phyloP scores from a whole-genome alignment of 2,329 filamentous ascomycete genomes.

The Fusarium pseudoanthophilum region DNA sequence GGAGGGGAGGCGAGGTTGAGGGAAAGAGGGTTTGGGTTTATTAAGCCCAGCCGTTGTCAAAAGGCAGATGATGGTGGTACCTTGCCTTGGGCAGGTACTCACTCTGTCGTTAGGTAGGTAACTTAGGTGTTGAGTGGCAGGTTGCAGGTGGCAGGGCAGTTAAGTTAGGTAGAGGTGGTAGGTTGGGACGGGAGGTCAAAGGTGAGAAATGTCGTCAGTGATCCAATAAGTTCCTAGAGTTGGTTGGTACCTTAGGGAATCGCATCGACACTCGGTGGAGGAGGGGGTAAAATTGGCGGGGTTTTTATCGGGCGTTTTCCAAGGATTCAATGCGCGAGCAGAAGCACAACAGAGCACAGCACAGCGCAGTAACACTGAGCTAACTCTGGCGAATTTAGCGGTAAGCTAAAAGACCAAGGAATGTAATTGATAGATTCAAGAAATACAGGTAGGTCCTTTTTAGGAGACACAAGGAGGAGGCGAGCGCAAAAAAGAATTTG shows the following conservation, averaged over 20 bases:
- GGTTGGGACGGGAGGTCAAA: slow-evolving; percentile 15
- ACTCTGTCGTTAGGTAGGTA: background rate
- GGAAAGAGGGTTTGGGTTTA: slow-evolving; percentile 34
- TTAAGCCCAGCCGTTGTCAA: slow-evolving; percentile 26
- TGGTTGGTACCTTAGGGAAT: slow-evolving; percentile 23
- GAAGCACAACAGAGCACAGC: background rate
- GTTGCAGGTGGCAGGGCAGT: background rate
- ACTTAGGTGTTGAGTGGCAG: background rate
- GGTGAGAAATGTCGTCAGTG: slow-evolving; percentile 53
- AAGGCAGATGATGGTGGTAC: slow-evolving; percentile 5
- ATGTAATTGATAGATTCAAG: background rate
- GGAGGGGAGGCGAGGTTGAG: slow-evolving; percentile 15
- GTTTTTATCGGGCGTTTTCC: slow-evolving; percentile 43
- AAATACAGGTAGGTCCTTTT: background rate
- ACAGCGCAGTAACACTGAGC: background rate
- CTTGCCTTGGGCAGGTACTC: background rate
- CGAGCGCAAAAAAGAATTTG: background rate
- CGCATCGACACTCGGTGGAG: slow-evolving; percentile 36
- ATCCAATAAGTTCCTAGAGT: slow-evolving; percentile 18
- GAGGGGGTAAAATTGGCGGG: slow-evolving; percentile 42
- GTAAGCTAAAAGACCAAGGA: slow-evolving; percentile 30
- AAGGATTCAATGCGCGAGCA: slow-evolving; percentile 16
- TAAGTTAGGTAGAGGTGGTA: background rate
- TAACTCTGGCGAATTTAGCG: slow-evolving; percentile 20
- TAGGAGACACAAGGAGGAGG: background rate